Percentiles rank a stretch among this genome's conserved stretches.
Evolutionary conservation across 225 moss, liverwort and hornwort genomes (phyloP).

Genomic region (Anthoceros angustus): DNA sequence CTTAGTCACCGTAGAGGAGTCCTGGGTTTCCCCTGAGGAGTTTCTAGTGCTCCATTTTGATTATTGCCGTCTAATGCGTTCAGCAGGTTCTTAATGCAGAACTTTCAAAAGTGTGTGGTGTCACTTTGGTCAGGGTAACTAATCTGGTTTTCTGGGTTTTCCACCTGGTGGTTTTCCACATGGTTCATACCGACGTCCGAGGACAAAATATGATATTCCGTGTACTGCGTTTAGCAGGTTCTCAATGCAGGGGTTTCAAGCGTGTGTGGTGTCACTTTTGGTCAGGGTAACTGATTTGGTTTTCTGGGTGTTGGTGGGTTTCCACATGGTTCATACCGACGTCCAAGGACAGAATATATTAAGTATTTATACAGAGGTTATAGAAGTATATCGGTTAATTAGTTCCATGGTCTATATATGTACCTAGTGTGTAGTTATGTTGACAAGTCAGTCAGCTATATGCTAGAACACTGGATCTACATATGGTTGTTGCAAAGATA

Average conservation of each 20-base stretch:
- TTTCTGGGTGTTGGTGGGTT: slow-evolving; percentile 4
- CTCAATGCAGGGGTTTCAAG: slow-evolving; percentile 73
- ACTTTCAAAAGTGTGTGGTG: slow-evolving; percentile 80
- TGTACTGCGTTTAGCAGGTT: slow-evolving; percentile 7
- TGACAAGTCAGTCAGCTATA: too few relatives aligned
- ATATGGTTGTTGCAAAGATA: too few relatives aligned
- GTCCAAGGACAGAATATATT: too few relatives aligned
- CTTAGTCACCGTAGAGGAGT: not conserved
- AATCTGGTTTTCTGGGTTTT: slow-evolving; percentile 4
- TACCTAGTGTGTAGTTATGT: too few relatives aligned
- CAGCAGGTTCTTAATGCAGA: slow-evolving; percentile 31
- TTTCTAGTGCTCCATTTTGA: not conserved
- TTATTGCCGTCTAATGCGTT: not conserved
- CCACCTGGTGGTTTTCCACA: too few relatives aligned
- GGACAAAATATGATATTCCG: too few relatives aligned
- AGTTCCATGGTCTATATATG: too few relatives aligned
- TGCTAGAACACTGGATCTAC: too few relatives aligned
- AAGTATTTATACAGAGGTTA: too few relatives aligned
- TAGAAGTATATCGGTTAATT: too few relatives aligned
- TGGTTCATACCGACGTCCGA: too few relatives aligned
- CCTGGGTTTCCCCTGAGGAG: not conserved
- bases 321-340: too few relatives aligned
- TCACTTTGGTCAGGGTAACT: slow-evolving; percentile 64
- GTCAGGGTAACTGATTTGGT: slow-evolving; percentile 49
- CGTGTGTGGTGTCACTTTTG: slow-evolving; percentile 66